These are phyloP conservation scores for Periconia digitata DNA, from an alignment of 2,329 filamentous ascomycete genomes.

Conservation along the genomic window DNA sequence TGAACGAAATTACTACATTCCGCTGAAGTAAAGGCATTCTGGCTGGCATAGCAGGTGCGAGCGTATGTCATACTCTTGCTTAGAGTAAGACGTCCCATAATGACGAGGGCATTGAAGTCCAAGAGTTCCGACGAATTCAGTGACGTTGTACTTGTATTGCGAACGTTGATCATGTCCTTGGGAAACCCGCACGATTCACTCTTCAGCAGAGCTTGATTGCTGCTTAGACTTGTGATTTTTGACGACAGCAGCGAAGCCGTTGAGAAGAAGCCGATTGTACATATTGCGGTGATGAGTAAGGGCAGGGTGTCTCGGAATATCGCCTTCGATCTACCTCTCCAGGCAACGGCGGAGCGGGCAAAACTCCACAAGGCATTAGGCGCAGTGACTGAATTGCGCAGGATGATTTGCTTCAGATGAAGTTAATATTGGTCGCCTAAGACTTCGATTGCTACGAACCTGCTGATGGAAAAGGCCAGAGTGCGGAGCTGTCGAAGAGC, in stretches of 20 bases:
- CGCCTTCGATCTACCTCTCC: constrained; percentile 14
- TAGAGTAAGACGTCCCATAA: constrained; percentile 17
- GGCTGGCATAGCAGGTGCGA: constrained; percentile 19
- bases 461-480: constrained; percentile 26
- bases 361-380: constrained; percentile 20
- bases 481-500: constrained; percentile 14
- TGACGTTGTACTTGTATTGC: constrained; percentile 1
- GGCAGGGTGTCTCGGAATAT: constrained; percentile 10
- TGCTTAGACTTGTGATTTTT: constrained; percentile 12
- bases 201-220: constrained; percentile 13
- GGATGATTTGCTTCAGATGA: constrained; percentile 15
- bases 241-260: constrained; percentile 21
- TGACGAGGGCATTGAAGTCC: constrained; percentile 16
- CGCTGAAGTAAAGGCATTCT: background rate
- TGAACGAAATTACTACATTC: constrained; percentile 18
- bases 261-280: constrained; percentile 18
- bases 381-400: constrained; percentile 22
- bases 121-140: constrained; percentile 10
- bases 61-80: constrained; percentile 18
- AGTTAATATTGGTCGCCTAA: background rate
- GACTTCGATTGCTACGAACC: background rate
- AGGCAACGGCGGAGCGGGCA: constrained; percentile 10
- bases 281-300: constrained; percentile 10
- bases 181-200: constrained; percentile 15
- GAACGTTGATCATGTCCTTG: constrained; percentile 10